Conservation (phyloP, 768 basidiomycete genomes). For the Chalciporus piperatus region DNA sequence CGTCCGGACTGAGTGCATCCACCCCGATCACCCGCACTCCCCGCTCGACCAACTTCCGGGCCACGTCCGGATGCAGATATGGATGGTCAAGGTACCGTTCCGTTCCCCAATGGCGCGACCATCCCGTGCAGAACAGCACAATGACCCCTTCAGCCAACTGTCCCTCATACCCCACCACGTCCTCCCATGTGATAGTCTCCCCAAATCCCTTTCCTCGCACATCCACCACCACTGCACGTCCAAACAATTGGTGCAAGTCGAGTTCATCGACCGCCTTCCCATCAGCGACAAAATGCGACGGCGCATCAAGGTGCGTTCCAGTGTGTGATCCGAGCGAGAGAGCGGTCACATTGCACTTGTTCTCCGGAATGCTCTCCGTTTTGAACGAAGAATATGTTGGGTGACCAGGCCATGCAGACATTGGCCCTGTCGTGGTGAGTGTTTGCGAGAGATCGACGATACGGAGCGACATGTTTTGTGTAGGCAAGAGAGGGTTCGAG, state of each 20-base stretch:
- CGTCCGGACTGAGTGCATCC: conserved; percentile 67
- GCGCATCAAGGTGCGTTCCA: conserved; percentile 77
- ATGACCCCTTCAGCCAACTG: conserved; percentile 40
- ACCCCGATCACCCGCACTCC: conserved; percentile 58
- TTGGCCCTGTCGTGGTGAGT: conserved; percentile 13
- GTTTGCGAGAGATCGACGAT: conserved; percentile 25
- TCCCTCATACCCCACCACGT: conserved; percentile 37
- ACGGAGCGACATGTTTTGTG: conserved; percentile 9
- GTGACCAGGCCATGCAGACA: conserved; percentile 26
- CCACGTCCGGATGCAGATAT: conserved; percentile 51
- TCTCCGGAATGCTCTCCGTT: conserved; percentile 3
- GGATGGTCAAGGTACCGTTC: conserved; percentile 56
- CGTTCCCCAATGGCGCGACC: conserved; percentile 54
- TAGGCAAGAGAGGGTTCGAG: background rate
- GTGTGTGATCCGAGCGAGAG: conserved; percentile 65
- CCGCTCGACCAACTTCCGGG: conserved; percentile 42
- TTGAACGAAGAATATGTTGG: conserved; percentile 14
- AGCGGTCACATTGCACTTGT: conserved; percentile 16
- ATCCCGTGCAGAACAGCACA: conserved; percentile 62
- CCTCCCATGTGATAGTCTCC: conserved; percentile 55
- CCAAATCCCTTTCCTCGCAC: conserved; percentile 42
- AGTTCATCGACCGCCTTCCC: conserved; percentile 56
- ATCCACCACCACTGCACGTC: conserved; percentile 53
- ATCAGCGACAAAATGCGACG: conserved; percentile 59
- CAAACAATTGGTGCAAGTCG: conserved; percentile 48